Evolutionary conservation across 768 basidiomycete species (phyloP).

Genomic region (Lyophyllum shimeji): DNA sequence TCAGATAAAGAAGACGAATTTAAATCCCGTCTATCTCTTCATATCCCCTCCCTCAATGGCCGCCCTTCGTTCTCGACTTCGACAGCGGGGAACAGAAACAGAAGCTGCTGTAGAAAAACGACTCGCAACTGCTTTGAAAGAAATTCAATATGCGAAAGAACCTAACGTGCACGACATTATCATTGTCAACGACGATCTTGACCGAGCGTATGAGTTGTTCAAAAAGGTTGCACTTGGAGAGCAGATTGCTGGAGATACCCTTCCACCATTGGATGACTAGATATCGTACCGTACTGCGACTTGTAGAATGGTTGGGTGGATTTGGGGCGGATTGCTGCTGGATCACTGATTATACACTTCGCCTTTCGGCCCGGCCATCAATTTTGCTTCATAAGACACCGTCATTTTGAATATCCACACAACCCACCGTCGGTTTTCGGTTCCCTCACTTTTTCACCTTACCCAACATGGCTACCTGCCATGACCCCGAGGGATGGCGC

Average conservation of each 20-base stretch:
- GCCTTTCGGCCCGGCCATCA: background rate
- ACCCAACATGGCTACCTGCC: slow-evolving; percentile 43
- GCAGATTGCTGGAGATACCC: slow-evolving; percentile 50
- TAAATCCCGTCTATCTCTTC: slow-evolving; percentile 89
- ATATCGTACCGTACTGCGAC: too few relatives aligned
- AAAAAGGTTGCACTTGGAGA: slow-evolving; percentile 76
- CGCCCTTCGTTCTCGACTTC: slow-evolving; percentile 69
- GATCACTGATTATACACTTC: too few relatives aligned
- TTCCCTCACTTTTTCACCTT: background rate
- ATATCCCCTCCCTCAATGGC: slow-evolving; percentile 83
- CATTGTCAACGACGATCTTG: slow-evolving; percentile 89
- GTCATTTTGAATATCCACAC: background rate
- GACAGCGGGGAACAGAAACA: slow-evolving; percentile 81
- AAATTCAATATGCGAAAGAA: slow-evolving; percentile 83
- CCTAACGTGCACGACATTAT: slow-evolving; percentile 75
- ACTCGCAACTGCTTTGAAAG: slow-evolving; percentile 72
- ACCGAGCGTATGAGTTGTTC: slow-evolving; percentile 78
- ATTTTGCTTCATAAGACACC: background rate
- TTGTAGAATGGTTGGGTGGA: too few relatives aligned
- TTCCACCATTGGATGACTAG: slow-evolving; percentile 63
- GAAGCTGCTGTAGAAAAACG: slow-evolving; percentile 72
- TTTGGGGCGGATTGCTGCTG: too few relatives aligned
- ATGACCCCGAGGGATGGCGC: slow-evolving; percentile 64
- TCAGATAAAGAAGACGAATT: slow-evolving; percentile 80
- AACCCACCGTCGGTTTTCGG: background rate